A percentile compares a stretch with the other conserved stretches of the same genome.
phyloP scores from a whole-genome alignment of 352 stramenopile genomes.

The Phytophthora colocasiae region DNA sequence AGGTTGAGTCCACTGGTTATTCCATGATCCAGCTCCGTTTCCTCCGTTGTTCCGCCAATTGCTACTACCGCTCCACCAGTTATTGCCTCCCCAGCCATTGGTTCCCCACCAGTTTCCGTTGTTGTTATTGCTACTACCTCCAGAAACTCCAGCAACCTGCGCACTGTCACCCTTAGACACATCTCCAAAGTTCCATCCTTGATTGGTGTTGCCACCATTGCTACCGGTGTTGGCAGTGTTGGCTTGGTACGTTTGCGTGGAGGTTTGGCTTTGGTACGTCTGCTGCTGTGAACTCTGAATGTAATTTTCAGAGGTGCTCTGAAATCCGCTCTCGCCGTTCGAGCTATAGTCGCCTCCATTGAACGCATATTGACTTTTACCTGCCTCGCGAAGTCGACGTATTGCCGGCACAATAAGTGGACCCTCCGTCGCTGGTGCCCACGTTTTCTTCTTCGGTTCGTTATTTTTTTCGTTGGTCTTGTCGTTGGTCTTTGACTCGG shows the following conservation, averaged over 20 bases:
- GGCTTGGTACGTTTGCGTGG: slow-evolving; percentile 16
- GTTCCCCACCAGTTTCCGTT: slow-evolving; percentile 28
- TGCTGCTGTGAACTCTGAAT: slow-evolving; percentile 12
- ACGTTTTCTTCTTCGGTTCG: slow-evolving; percentile 16
- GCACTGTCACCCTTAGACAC: slow-evolving; percentile 27
- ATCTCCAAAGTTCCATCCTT: slow-evolving; percentile 38
- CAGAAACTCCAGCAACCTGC: slow-evolving; percentile 21
- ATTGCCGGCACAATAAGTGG: slow-evolving; percentile 8
- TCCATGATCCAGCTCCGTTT: slow-evolving; percentile 11
- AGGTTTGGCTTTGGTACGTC: slow-evolving; percentile 16
- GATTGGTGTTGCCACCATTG: slow-evolving; percentile 32
- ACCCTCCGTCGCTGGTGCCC: slow-evolving; percentile 1
- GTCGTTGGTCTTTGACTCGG: not conserved
- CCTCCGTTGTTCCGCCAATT: slow-evolving; percentile 16
- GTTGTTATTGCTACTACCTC: slow-evolving; percentile 11
- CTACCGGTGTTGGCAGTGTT: slow-evolving; percentile 37
- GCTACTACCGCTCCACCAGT: slow-evolving; percentile 4
- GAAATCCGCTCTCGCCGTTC: slow-evolving; percentile 9
- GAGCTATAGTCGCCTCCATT: slow-evolving; percentile 26
- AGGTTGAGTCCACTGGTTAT: slow-evolving; percentile 15
- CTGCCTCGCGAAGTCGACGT: slow-evolving; percentile 20
- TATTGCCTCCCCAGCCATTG: slow-evolving; percentile 20
- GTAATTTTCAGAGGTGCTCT: slow-evolving; percentile 16
- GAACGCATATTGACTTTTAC: slow-evolving; percentile 26
- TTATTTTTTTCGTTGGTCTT: slow-evolving; percentile 2